A percentile compares a stretch with the other conserved stretches of the same genome.
phyloP scores from a whole-genome alignment of 495 filamentous ascomycete genomes.

The Hapsidospora chrysogenum region DNA sequence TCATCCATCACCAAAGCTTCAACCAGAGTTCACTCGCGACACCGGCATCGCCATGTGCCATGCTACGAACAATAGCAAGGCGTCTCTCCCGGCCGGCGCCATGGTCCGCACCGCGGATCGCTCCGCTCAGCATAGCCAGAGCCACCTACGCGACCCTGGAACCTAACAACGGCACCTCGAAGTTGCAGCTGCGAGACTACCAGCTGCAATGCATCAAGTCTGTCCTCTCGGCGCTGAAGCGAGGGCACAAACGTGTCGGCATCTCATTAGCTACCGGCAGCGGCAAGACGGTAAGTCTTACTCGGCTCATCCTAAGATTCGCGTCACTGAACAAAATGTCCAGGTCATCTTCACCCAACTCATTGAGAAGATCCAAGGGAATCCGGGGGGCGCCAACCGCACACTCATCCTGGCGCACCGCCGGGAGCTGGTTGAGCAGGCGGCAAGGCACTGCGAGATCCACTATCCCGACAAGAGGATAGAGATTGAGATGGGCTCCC shows the following conservation, averaged over 20 bases:
- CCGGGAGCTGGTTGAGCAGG: slow-evolving; percentile 90
- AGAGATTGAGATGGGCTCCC: slow-evolving; percentile 79
- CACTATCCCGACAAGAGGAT: slow-evolving; percentile 66
- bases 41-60: slow-evolving; percentile 3
- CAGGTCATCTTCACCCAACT: slow-evolving; percentile 93
- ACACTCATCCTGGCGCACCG: slow-evolving; percentile 88
- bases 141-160: neutral
- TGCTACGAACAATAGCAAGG: slow-evolving; percentile 1
- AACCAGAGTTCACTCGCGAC: too few relatives aligned
- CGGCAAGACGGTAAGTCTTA: slow-evolving; percentile 63
- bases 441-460: slow-evolving; percentile 59
- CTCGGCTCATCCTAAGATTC: neutral
- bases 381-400: slow-evolving; percentile 41
- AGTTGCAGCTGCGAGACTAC: slow-evolving; percentile 49
- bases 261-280: slow-evolving; percentile 83
- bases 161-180: neutral
- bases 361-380: slow-evolving; percentile 56
- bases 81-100: slow-evolving; percentile 1
- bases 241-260: slow-evolving; percentile 68
- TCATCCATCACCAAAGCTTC: too few relatives aligned
- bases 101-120: neutral
- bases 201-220: slow-evolving; percentile 85
- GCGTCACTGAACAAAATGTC: neutral
- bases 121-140: neutral
- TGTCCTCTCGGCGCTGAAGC: slow-evolving; percentile 50